Percentiles rank a stretch among this genome's conserved stretches.
Conservation (phyloP, 1,284 basidiomycete genomes). For the Cutaneotrichosporon sp. region DNA sequence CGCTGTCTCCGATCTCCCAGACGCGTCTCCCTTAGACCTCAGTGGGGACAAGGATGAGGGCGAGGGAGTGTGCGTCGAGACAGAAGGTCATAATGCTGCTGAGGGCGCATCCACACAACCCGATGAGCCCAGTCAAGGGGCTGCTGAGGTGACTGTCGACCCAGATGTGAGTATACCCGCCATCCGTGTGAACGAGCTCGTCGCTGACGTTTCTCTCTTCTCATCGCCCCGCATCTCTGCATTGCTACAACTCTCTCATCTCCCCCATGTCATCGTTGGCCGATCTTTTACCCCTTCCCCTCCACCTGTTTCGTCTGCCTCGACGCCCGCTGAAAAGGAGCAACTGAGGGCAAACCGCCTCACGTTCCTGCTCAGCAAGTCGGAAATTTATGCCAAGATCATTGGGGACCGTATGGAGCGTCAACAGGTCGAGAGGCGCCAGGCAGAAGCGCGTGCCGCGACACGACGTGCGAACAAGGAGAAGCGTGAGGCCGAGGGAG, state of each 20-base stretch:
- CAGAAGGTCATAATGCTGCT: background rate
- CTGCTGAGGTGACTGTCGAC: conserved; percentile 2
- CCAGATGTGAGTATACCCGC: conserved; percentile 9
- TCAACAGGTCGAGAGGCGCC: conserved; percentile 44
- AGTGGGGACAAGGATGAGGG: conserved; percentile 6
- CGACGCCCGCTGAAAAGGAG: conserved; percentile 22
- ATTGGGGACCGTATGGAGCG: conserved; percentile 49
- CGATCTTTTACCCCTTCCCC: background rate
- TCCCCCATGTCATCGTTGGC: too few species aligned
- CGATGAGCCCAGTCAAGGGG: background rate
- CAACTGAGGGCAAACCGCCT: conserved; percentile 32
- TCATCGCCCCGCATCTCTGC: too few species aligned
- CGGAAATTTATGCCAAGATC: conserved; percentile 48
- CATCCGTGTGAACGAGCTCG: conserved; percentile 4
- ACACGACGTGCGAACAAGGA: conserved; percentile 43
- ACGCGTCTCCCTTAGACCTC: background rate
- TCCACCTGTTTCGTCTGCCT: background rate
- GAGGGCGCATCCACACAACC: too few species aligned
- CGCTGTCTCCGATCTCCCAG: background rate
- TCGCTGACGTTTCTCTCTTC: background rate
- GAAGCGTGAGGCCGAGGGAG: conserved; percentile 27
- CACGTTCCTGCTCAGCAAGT: conserved; percentile 45
- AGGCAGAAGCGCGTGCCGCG: conserved; percentile 41
- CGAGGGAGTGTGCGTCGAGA: conserved; percentile 1
- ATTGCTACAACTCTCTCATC: too few species aligned